Evolutionary conservation across 1,139 yeast genomes (phyloP).

Genomic region (Eremothecium sinecaudum): DNA sequence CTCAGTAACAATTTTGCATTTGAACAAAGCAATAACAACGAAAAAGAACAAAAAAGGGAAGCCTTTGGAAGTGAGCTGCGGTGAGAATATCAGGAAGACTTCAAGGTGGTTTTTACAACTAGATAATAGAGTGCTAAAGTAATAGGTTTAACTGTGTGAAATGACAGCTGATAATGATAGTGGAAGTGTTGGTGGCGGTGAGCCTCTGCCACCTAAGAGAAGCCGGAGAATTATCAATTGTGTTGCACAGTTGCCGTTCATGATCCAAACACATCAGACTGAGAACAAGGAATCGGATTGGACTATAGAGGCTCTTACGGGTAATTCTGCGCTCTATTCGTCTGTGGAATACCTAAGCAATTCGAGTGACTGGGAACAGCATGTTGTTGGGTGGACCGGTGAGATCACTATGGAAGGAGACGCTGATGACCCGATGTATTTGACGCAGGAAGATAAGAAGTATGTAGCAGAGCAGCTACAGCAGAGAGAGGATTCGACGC

Average conservation of each 20-base stretch:
- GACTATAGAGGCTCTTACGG: slow-evolving; percentile 60
- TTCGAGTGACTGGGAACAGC: slow-evolving; percentile 75
- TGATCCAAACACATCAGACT: slow-evolving; percentile 21
- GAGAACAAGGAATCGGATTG: slow-evolving; percentile 27
- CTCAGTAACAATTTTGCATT: no score
- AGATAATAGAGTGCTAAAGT: no score
- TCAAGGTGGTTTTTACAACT: no score
- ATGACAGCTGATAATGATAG: no score
- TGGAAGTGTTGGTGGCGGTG: no score
- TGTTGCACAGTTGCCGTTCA: slow-evolving; percentile 31
- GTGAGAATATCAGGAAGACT: no score
- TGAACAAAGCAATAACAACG: no score
- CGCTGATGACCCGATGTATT: slow-evolving; percentile 47
- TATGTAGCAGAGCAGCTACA: slow-evolving; percentile 23
- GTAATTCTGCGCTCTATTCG: slow-evolving; percentile 78
- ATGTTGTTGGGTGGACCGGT: slow-evolving; percentile 93
- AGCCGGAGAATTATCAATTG: slow-evolving; percentile 28
- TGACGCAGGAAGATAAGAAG: slow-evolving; percentile 47
- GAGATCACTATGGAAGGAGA: slow-evolving; percentile 45
- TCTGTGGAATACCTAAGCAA: slow-evolving; percentile 57
- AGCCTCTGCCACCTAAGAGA: no score
- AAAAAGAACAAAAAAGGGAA: no score
- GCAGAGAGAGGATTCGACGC: slow-evolving; percentile 37
- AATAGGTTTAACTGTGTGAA: no score
- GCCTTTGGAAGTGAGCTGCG: no score